Base-by-base conservation (phyloP, 768 basidiomycete species). In the Rhodosporidiobolus odoratus region DNA sequence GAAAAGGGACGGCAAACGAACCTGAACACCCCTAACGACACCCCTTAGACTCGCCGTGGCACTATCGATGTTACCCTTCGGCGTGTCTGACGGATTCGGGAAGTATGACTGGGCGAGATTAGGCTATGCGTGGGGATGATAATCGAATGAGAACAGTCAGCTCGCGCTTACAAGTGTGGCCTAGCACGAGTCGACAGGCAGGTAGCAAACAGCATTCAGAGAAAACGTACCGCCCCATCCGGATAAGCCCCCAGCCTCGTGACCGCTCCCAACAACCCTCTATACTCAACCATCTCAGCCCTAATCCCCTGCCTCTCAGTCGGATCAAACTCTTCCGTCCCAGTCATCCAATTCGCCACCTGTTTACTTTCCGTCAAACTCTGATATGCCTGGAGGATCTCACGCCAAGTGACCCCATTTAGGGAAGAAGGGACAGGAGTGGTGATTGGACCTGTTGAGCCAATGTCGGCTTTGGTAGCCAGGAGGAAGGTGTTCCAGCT, bases 31-130 rank as follows among this genome's bases (percentile, higher is more conserved):
- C 78, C 89, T 89, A 60, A 96, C 79, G 4, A 92, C 93, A 13
- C 87, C 87, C n/a, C 94, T 84, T 41, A 99, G 83, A 79, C 90
- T 94, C 12, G 88, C 84, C 75, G 87, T 89, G 4, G 92, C 89
- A 0, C 91, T 88, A 34, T 93, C 87, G 25, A 95, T 81, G 75
- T 95, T 92, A 23, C 83, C 84, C 19, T 85, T 83, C 41, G 85
- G 83, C 48, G 90, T 85, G 64, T 88, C 87, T n/a, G 87, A 87
- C 0, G 90, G 86, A 38, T 94, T 88, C 0, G 91, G 86, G 80
- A 96, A 98, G 77, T 94, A 96, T 0, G 86, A 84, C 68, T 85
- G 82, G 4, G 88, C 84, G 62, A 97, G 86, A 17, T 81, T 81
- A 16, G 91, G 91, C 94, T 94, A 76, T 15, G 27, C 7, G 4